Base-by-base conservation (phyloP, 805 yeast species). In the Candida sphagnicola region DNA sequence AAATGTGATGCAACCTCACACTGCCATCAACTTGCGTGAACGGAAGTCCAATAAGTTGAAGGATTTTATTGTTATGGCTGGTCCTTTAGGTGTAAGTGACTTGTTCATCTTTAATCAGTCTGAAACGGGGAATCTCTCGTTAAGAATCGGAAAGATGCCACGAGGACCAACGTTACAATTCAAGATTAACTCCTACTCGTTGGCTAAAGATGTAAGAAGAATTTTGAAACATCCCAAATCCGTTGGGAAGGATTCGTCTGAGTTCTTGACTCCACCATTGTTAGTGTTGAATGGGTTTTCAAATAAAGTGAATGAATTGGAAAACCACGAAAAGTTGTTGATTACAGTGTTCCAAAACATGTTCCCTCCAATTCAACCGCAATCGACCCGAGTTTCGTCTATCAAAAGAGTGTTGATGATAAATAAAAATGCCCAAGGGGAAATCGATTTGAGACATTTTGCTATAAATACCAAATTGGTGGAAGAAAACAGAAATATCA, bases 21-120 rank as follows among this genome's bases (percentile, higher is more conserved):
- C 99, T 2, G 97, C 98, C 10, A 80, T 88, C 52, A 85, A 80
- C 48, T 72, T 93, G 42, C 75, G 82, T 47, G 99, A 93, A 63
- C 73, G 98, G 36, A 87, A 86, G 57, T 71, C 86, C 28, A 93
- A 93, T 62, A 85, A 81, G 56, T 70, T 93, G 48, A 87, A 85
- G 59, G 99, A 91, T 64, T 93, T 85, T 51, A 77, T 90, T n/a
- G 95, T 88, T n/a, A 90, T 93, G 96, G 86, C 96, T 28, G 98
- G 98, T 4, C 98, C 98, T 11, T 70, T 93, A 31, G 95, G 95
- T 18, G 96, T 93, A 16, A 75, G 91, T 5, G 96, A 91, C 62
- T 63, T 93, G 54, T 78, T 93, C 64, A 70, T 91, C 15, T 90
- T 93, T 68, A 82, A 88, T 45, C 96, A 89, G 57, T 76, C 85